Evolutionary conservation across 1,139 yeast genomes (phyloP), one percentile per base, ranked within the genome.

Genomic region (Suhomyces bribrorum): DNA sequence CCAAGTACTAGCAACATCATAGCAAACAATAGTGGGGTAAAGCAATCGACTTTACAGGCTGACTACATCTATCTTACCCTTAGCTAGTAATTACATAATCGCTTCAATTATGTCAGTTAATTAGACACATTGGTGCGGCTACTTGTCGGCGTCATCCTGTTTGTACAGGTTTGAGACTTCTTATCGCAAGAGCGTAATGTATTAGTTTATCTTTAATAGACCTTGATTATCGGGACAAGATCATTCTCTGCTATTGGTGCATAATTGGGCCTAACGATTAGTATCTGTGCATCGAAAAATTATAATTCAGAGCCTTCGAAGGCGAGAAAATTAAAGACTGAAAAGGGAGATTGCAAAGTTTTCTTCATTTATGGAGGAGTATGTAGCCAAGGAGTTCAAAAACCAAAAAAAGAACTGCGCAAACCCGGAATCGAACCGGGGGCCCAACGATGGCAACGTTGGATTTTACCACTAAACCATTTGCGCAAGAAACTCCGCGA

Each of bases 401-500:
- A 13, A 25, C n/a, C n/a, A 22, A 24, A 5, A 35, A 43, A 45
- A 45, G 29, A 28, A 26, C 33, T 47, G 50, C 50, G 49, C 47
- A 46, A 46, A 37, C 47, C 48, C 47, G 49, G 49, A 47, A 46
- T 47, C 52, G 50, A 48, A 48, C 50, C 52, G 49, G 50, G 52
- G 50, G 50, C 50, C 49, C 50, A 48, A 42, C 48, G 50, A 48
- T 47, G 51, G 48, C 48, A 47, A 47, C 49, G 51, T 41, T 47
- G 50, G 50, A 47, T 47, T 47, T 47, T 47, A 47, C 50, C 49
- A 47, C 50, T 47, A 47, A 47, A 47, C 50, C 50, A 47, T 43
- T 47, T 45, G 50, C 50, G 50, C 50, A 26, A 22, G 15, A 44
- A 41, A 52, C 80, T 75, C 79, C 79, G 78, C 74, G 78, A 75